These are phyloP conservation scores for Penicillium palitans DNA, from an alignment of 2,329 filamentous ascomycete genomes.

Conservation along the genomic window DNA sequence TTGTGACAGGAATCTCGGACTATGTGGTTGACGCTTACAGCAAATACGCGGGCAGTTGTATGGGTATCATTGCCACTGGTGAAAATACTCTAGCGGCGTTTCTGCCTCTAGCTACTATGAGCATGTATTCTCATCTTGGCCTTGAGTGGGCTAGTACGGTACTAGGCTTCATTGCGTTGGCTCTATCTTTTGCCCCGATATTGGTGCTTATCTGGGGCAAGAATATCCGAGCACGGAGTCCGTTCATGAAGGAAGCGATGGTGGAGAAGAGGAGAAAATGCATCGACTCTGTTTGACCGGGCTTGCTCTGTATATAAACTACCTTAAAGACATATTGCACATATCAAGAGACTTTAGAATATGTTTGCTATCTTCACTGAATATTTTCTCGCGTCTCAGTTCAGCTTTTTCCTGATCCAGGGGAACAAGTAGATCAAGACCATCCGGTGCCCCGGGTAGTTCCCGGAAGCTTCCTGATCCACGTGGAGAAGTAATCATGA, in stretches of 20 bases:
- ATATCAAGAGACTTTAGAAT: background rate
- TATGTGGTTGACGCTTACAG: slow-evolving; percentile 53
- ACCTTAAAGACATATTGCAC: background rate
- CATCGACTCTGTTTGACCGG: slow-evolving; percentile 19
- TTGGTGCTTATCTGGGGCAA: slow-evolving; percentile 42
- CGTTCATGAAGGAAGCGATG: slow-evolving; percentile 29
- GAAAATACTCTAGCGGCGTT: slow-evolving; percentile 48
- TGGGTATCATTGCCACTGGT: slow-evolving; percentile 48
- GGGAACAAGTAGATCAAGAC: background rate
- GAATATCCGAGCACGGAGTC: slow-evolving; percentile 34
- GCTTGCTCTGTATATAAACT: slow-evolving; percentile 2
- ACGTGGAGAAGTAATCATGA: background rate
- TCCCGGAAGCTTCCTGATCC: background rate
- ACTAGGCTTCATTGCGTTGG: slow-evolving; percentile 43
- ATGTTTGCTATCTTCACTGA: background rate
- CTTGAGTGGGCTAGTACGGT: slow-evolving; percentile 45
- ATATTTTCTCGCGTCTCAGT: background rate
- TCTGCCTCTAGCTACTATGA: slow-evolving; percentile 45
- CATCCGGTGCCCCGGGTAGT: background rate
- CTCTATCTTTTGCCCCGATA: slow-evolving; percentile 37
- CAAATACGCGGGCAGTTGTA: slow-evolving; percentile 49
- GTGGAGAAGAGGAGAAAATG: slow-evolving; percentile 27
- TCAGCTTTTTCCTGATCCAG: background rate
- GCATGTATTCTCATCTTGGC: slow-evolving; percentile 42
- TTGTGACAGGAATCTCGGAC: slow-evolving; percentile 51